phyloP scores from a whole-genome alignment of 1,284 basidiomycete species.

The Sporisorium reilianum region DNA sequence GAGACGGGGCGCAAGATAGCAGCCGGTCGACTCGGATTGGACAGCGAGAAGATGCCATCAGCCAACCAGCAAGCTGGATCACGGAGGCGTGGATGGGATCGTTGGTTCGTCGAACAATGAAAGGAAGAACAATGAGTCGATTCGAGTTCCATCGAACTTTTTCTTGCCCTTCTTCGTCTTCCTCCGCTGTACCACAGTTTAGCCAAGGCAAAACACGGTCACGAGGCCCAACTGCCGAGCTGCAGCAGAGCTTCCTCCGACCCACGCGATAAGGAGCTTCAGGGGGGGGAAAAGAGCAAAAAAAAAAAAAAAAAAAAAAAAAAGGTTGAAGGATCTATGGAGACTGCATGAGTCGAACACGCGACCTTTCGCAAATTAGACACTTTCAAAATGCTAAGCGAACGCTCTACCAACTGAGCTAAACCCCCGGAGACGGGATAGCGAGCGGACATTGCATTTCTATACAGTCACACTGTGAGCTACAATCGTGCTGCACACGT shows the following conservation, averaged over 20 bases:
- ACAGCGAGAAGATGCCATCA: background rate
- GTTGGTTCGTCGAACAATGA: no score
- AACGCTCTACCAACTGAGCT: conserved; percentile 62
- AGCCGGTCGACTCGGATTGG: background rate
- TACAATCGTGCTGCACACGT: no score
- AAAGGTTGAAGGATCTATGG: conserved; percentile 9
- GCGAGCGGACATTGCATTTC: no score
- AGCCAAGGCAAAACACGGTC: conserved; percentile 21
- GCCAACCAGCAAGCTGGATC: no score
- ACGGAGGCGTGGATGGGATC: no score
- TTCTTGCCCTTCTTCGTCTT: background rate
- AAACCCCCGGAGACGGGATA: conserved; percentile 55
- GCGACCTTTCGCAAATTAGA: conserved; percentile 56
- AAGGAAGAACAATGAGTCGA: background rate
- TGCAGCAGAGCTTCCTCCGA: conserved; percentile 15
- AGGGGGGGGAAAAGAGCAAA: no score
- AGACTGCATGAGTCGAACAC: conserved; percentile 62
- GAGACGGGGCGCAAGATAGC: background rate
- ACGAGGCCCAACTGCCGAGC: conserved; percentile 19
- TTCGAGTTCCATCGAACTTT: background rate
- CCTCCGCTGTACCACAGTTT: background rate
- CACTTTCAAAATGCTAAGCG: conserved; percentile 45
- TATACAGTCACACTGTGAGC: no score
- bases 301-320: conserved; percentile 6
- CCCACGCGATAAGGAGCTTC: background rate